Base-by-base conservation (phyloP, 192 early-diverging fungal genomes). In the Dimargaris cristalligena region DNA sequence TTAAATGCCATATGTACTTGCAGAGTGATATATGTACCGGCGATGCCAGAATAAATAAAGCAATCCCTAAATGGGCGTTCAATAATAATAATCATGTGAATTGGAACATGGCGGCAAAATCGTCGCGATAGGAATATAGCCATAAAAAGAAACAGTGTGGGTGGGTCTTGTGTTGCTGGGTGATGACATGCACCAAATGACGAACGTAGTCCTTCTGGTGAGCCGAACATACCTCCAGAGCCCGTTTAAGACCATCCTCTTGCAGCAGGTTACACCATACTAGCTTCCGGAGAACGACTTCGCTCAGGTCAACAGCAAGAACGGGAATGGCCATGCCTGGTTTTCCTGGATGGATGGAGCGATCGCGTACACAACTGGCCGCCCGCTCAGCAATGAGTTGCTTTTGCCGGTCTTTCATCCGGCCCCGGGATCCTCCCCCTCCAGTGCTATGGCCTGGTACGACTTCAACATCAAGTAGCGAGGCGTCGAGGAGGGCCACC, bases 41-140 rank as follows among this genome's bases (percentile, higher is more conserved):
- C 38, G 16, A 16, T 41, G 38, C 38, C 38, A 16, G 8, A 41
- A 16, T 6, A 10, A 41, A 6, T 16, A 41, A 16, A 10, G 8
- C 16, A 41, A 41, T 41, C 38, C 6, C 8, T 41, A 6, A 41
- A 41, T 16, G n/a, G n/a, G n/a, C n/a, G n/a, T n/a, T n/a, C n/a
- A n/a, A 44, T 62, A 60, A 22, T 60, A 28, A 58, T 62, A 62
- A 69, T 11, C 65, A 72, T 62, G 65, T 68, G 34, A 80, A 65
- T 47, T 76, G 70, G 59, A 82, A 88, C 9, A 80, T 68, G 20
- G 78, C 63, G 9, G 77, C 76, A 60, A 67, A 75, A 38, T 88
- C 80, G 67, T 80, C 81, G 49, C 77, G 76, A 51, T 79, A 74
- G 0, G 82, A 81, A 64, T 88, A 86, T 20, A 88, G 63, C 86